Conservation (phyloP, 2,329 filamentous ascomycete genomes). For the Venturia nashicola region DNA sequence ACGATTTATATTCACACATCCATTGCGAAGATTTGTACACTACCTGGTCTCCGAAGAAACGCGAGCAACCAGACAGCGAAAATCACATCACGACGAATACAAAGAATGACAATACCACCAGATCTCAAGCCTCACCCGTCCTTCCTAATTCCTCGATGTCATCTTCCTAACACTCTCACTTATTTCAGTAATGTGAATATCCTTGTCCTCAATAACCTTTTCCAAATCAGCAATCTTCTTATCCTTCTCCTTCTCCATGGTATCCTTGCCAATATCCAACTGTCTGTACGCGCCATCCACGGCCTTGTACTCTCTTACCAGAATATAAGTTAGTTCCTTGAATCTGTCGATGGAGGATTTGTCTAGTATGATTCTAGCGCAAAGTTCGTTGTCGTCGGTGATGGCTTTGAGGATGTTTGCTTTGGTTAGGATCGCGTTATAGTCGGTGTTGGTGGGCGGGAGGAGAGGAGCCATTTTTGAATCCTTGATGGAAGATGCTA, state of each 20-base stretch:
- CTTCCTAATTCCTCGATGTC: neutral
- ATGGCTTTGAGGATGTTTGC: neutral
- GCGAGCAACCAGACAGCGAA: too few species aligned
- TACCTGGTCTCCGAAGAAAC: too few species aligned
- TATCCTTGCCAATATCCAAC: neutral
- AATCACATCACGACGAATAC: too few species aligned
- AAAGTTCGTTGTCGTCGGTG: neutral
- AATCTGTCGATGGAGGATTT: neutral
- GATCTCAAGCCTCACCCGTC: too few species aligned
- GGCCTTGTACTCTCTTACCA: neutral
- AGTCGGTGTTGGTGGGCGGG: neutral
- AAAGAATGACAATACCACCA: too few species aligned
- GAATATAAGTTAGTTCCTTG: neutral
- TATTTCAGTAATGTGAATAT: neutral
- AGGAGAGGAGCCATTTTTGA: neutral
- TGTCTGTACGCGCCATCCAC: neutral
- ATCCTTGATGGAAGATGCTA: neutral
- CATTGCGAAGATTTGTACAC: too few species aligned
- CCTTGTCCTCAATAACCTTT: neutral
- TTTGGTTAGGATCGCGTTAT: neutral
- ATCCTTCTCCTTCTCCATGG: neutral
- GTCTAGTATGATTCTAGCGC: neutral
- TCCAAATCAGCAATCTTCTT: neutral
- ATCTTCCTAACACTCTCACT: neutral
- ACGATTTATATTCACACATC: too few species aligned